Conservation (phyloP, 2,329 filamentous ascomycete genomes). For the Aspergillus pseudotamarii region DNA sequence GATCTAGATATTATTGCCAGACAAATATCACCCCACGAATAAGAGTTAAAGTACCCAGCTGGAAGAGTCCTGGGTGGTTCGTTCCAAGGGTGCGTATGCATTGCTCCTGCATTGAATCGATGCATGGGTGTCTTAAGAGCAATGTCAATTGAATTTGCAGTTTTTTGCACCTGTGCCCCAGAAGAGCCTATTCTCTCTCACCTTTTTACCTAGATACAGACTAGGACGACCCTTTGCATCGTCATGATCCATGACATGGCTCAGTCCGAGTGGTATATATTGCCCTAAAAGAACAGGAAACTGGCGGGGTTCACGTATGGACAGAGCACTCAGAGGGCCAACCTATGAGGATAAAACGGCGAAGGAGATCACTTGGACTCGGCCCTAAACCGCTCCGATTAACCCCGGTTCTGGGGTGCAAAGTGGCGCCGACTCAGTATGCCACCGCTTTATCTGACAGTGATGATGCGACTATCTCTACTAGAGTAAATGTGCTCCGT, state of each 20-base stretch:
- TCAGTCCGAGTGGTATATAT: not conserved
- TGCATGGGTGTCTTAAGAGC: not conserved
- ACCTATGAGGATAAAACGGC: not conserved
- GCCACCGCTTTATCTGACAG: not conserved
- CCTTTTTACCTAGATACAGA: not conserved
- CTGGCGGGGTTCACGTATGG: not conserved
- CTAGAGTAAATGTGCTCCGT: not conserved
- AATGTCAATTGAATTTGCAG: not conserved
- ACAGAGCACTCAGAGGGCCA: not conserved
- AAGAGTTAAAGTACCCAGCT: not conserved
- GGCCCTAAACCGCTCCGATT: not conserved
- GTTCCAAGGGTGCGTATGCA: not conserved
- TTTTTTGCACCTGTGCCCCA: not conserved
- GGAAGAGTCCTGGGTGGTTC: not conserved
- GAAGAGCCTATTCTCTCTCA: not conserved
- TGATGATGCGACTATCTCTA: not conserved
- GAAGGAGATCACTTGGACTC: not conserved
- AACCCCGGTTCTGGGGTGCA: not conserved
- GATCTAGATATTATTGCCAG: not conserved
- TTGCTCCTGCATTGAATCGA: not conserved
- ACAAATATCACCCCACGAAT: not conserved
- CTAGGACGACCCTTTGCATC: not conserved
- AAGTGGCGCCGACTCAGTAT: not conserved
- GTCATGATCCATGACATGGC: not conserved
- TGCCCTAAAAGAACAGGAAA: not conserved